Percentiles rank a stretch among this genome's conserved stretches.
Evolutionary conservation across 2,329 filamentous ascomycete genomes (phyloP).

Genomic region (Lecanicillium sp.): DNA sequence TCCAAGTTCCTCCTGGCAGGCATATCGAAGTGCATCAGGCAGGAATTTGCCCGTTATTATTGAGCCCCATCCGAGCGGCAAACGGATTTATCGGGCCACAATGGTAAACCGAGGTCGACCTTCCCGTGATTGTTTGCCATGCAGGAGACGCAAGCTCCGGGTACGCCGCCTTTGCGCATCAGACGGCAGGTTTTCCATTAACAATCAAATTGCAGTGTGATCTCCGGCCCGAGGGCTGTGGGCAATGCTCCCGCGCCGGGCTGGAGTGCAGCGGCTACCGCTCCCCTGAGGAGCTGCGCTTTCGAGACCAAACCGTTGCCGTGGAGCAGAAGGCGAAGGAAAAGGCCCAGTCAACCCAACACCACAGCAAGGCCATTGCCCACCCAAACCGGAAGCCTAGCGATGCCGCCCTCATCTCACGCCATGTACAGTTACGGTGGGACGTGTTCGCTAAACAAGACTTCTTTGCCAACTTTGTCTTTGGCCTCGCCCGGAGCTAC

Average conservation of each 20-base stretch:
- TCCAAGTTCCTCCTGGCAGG: no score
- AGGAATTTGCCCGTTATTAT: no score
- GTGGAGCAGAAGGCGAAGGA: conserved; percentile 8
- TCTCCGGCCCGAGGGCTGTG: conserved; percentile 12
- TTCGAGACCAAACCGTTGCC: conserved; percentile 18
- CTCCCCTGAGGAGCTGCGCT: conserved; percentile 14
- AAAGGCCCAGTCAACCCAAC: conserved; percentile 8
- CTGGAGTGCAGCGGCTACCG: conserved; percentile 19
- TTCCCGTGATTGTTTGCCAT: conserved; percentile 17
- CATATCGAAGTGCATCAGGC: no score
- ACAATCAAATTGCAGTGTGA: conserved; percentile 16
- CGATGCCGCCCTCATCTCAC: neutral
- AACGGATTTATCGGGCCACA: neutral
- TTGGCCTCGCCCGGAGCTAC: conserved; percentile 15
- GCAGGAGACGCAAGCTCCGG: conserved; percentile 16
- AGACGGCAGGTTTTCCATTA: no score
- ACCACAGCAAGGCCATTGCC: neutral
- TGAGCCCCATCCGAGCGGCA: no score
- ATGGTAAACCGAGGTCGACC: conserved; percentile 17
- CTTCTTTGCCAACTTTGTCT: conserved; percentile 16
- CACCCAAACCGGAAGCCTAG: neutral
- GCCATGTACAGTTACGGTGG: conserved; percentile 10
- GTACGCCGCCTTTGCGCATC: conserved; percentile 11
- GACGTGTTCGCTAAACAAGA: conserved; percentile 13
- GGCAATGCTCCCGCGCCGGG: conserved; percentile 16